Percentiles rank a stretch among this genome's conserved stretches.
Conservation (phyloP, 257 asterid genomes). For the Nicotiana tomentosiformis region DNA sequence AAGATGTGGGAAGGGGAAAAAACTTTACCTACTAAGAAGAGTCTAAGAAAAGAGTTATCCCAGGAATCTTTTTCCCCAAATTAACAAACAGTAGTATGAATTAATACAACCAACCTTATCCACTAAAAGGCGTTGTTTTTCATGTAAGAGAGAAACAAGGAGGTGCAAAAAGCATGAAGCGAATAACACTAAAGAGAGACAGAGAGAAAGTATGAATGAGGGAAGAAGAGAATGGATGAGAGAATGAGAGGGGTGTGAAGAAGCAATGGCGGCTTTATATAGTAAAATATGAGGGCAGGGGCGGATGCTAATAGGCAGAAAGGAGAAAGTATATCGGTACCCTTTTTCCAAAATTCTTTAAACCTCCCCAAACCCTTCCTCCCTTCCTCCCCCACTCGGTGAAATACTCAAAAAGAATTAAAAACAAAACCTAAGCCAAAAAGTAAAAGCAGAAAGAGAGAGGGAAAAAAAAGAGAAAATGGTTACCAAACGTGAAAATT, state of each 20-base stretch:
- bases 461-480: too few species aligned
- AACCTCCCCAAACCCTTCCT: background rate
- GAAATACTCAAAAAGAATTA: too few species aligned
- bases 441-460: too few species aligned
- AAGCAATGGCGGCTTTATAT: constrained; percentile 50
- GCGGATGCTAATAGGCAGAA: constrained; percentile 5
- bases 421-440: too few species aligned
- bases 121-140: background rate
- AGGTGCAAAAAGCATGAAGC: background rate
- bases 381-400: too few species aligned
- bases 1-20: background rate
- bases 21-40: background rate
- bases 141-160: background rate
- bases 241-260: background rate
- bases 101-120: background rate
- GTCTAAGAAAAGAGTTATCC: background rate
- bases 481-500: background rate
- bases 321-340: background rate
- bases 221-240: constrained; percentile 4
- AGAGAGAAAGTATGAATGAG: background rate
- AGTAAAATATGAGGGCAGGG: constrained; percentile 8
- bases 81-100: background rate
- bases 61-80: background rate
- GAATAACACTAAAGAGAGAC: background rate
- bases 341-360: background rate